A percentile compares a stretch with the other conserved stretches of the same genome.
Evolutionary conservation across 2,329 filamentous ascomycete genomes (phyloP).

Genomic region (Fusarium miscanthi): DNA sequence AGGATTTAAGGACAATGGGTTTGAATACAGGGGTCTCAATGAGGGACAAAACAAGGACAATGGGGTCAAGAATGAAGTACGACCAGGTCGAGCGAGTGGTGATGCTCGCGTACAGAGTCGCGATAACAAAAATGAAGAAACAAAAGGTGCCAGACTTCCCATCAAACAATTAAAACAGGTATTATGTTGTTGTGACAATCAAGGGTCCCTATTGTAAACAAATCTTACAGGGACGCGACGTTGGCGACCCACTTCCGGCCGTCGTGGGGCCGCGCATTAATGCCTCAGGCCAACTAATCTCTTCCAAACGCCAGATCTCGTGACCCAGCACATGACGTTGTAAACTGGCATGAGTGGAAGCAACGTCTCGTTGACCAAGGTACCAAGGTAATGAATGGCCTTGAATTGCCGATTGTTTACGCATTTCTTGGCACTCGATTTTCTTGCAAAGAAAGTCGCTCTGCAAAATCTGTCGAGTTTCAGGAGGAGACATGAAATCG

Average conservation of each 20-base stretch:
- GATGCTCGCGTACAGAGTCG: conserved; percentile 41
- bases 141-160: conserved; percentile 43
- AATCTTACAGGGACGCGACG: conserved; percentile 45
- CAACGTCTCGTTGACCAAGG: not conserved
- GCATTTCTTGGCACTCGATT: not conserved
- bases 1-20: conserved; percentile 30
- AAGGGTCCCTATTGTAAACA: conserved; percentile 46
- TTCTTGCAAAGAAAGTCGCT: not conserved
- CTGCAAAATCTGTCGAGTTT: no score
- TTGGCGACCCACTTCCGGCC: conserved; percentile 6
- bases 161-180: conserved; percentile 39
- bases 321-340: conserved; percentile 34
- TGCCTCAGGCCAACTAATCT: conserved; percentile 36
- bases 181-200: conserved; percentile 48
- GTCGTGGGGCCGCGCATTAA: conserved; percentile 33
- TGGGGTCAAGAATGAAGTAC: conserved; percentile 17
- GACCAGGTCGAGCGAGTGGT: conserved; percentile 31
- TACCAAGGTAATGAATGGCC: not conserved
- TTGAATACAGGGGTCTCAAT: conserved; percentile 25
- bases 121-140: conserved; percentile 40
- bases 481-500: not conserved
- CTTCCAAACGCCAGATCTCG: conserved; percentile 10
- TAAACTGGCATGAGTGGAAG: not conserved
- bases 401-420: not conserved
- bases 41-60: conserved; percentile 37